Evolutionary conservation across 305 asterid genomes (phyloP).

Genomic region (Fraxinus sp.): DNA sequence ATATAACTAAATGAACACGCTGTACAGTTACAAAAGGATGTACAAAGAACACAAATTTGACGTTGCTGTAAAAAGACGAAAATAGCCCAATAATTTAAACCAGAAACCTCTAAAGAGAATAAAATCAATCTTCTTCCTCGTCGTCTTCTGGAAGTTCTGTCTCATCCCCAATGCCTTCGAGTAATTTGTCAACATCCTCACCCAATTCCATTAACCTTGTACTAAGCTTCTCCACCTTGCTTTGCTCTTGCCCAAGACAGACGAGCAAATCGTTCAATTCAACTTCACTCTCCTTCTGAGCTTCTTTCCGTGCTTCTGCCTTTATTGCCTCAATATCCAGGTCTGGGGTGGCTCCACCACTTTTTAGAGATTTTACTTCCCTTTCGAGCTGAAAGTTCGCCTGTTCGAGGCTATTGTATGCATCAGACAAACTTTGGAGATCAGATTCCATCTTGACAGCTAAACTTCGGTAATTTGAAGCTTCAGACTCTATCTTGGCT

Average conservation of each 20-base stretch:
- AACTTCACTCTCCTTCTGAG: slow-evolving; percentile 84
- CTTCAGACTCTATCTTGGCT: slow-evolving; percentile 57
- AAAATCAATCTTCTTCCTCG: slow-evolving; percentile 34
- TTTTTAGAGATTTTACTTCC: slow-evolving; percentile 36
- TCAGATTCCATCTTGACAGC: slow-evolving; percentile 76
- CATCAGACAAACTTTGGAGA: slow-evolving; percentile 83
- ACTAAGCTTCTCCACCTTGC: slow-evolving; percentile 82
- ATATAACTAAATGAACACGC: background rate
- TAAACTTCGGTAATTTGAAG: slow-evolving; percentile 44
- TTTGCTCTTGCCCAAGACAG: slow-evolving; percentile 97
- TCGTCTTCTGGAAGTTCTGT: slow-evolving; percentile 33
- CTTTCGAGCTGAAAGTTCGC: slow-evolving; percentile 47
- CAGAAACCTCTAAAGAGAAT: background rate
- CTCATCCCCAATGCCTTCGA: slow-evolving; percentile 54
- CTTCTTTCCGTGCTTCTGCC: slow-evolving; percentile 87
- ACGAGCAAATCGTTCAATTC: slow-evolving; percentile 84
- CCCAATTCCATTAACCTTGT: slow-evolving; percentile 50
- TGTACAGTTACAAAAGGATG: background rate
- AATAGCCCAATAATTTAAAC: background rate
- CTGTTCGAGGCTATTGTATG: slow-evolving; percentile 95
- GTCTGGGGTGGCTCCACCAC: slow-evolving; percentile 44
- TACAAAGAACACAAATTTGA: background rate
- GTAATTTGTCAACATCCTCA: slow-evolving; percentile 45
- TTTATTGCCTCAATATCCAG: slow-evolving; percentile 64
- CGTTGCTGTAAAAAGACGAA: background rate